These are phyloP conservation scores for Auricularia sp. DNA, from an alignment of 768 basidiomycete genomes.

Conservation along the genomic window DNA sequence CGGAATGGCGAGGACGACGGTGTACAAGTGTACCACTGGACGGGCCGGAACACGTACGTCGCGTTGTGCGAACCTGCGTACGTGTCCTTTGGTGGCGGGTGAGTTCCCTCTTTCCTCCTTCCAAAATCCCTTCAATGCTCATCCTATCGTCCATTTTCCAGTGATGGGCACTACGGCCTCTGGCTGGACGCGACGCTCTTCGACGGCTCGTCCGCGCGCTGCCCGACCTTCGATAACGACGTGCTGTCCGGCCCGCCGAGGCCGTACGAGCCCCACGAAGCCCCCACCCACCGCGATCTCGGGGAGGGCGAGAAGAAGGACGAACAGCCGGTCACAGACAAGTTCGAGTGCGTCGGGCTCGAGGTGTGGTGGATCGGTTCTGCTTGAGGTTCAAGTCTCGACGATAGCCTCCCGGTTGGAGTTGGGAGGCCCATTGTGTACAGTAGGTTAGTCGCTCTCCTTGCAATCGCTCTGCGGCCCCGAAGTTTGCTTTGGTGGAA, in stretches of 20 bases:
- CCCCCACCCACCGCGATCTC: not conserved
- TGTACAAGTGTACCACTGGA: constrained; percentile 67
- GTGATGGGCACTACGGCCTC: constrained; percentile 81
- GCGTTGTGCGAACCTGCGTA: constrained; percentile 72
- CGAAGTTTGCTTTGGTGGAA: too few relatives aligned
- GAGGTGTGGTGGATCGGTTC: constrained; percentile 79
- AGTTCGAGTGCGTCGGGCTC: constrained; percentile 86
- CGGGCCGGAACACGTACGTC: constrained; percentile 84
- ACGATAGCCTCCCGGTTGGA: too few relatives aligned
- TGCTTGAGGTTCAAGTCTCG: too few relatives aligned
- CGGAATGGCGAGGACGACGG: constrained; percentile 10
- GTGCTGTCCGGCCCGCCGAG: constrained; percentile 45
- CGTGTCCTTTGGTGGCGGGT: constrained; percentile 83
- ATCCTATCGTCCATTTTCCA: constrained; percentile 17
- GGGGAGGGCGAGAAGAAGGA: constrained; percentile 17
- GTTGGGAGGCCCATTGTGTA: too few relatives aligned
- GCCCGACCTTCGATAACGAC: constrained; percentile 83
- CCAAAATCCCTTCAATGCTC: not conserved
- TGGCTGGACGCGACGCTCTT: constrained; percentile 76
- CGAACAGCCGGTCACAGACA: constrained; percentile 35
- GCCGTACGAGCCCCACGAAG: not conserved
- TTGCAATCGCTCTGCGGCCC: too few relatives aligned
- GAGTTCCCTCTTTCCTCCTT: constrained; percentile 35
- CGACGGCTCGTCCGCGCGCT: constrained; percentile 74
- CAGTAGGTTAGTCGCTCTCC: too few relatives aligned